Conservation (phyloP, 1,139 yeast species). For the Sugiyamaella sp. region DNA sequence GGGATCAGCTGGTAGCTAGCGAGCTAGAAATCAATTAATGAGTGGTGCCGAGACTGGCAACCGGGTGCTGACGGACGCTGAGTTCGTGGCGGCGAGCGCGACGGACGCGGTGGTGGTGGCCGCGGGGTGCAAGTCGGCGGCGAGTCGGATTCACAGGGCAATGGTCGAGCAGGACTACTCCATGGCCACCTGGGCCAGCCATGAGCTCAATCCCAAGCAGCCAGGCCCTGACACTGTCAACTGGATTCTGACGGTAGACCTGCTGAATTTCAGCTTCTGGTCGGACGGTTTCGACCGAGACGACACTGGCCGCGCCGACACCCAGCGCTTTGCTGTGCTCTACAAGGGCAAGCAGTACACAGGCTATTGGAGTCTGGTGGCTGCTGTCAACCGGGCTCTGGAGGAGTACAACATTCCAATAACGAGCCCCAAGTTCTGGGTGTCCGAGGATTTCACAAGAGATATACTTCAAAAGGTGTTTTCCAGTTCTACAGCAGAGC, state of each 20-base stretch:
- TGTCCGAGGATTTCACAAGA: conserved; percentile 34
- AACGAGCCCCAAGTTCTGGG: conserved; percentile 45
- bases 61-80: conserved; percentile 35
- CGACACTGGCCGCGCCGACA: conserved; percentile 40
- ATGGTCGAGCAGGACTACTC: conserved; percentile 41
- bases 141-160: conserved; percentile 34
- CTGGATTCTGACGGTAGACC: conserved; percentile 49
- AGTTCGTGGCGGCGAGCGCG: conserved; percentile 38
- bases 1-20: too few species aligned
- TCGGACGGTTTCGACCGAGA: conserved; percentile 39
- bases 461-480: conserved; percentile 39
- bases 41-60: not conserved
- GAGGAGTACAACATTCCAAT: conserved; percentile 43
- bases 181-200: conserved; percentile 44
- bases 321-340: conserved; percentile 42
- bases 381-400: conserved; percentile 48
- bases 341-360: conserved; percentile 44
- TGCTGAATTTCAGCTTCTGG: conserved; percentile 50
- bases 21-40: not conserved
- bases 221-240: conserved; percentile 35
- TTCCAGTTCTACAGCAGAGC: conserved; percentile 39
- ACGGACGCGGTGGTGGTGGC: conserved; percentile 35
- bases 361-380: conserved; percentile 50
- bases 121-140: conserved; percentile 40
- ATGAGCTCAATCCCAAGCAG: conserved; percentile 42